Conservation (phyloP, 108 stramenopile genomes). For the Nitzschia sp. region DNA sequence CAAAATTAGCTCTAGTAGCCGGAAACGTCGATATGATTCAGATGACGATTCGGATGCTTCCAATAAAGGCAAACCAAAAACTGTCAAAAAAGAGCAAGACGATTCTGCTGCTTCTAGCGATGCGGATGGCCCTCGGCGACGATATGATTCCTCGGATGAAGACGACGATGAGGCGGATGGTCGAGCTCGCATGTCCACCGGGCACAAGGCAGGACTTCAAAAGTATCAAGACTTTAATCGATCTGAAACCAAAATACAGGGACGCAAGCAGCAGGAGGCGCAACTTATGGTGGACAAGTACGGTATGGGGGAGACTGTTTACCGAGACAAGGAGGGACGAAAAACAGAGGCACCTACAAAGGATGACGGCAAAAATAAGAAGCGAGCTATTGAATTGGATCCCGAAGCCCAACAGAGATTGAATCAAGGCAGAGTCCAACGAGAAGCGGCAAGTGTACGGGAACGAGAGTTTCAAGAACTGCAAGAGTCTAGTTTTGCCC, state of each 20-base stretch:
- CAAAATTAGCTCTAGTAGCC: too few relatives aligned
- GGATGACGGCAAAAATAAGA: neutral
- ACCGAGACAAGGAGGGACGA: constrained; percentile 68
- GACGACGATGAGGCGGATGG: neutral
- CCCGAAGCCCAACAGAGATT: constrained; percentile 44
- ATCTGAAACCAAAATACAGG: constrained; percentile 60
- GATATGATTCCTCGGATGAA: constrained; percentile 29
- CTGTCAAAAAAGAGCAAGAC: neutral
- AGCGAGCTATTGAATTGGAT: constrained; percentile 1
- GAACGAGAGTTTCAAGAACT: constrained; percentile 54
- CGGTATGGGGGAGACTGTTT: constrained; percentile 80
- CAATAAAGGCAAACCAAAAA: too few relatives aligned
- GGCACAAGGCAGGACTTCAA: constrained; percentile 86
- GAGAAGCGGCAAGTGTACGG: constrained; percentile 22
- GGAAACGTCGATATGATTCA: constrained; percentile 14
- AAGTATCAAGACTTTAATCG: constrained; percentile 62
- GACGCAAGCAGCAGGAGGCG: constrained; percentile 32
- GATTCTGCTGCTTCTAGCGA: neutral
- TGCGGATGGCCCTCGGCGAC: constrained; percentile 1
- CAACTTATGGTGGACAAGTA: constrained; percentile 50
- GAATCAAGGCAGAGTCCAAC: constrained; percentile 73
- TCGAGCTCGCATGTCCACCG: constrained; percentile 63
- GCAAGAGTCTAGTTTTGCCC: constrained; percentile 75
- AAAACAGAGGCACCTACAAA: neutral
- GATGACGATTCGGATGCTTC: too few relatives aligned